A percentile compares a stretch with the other conserved stretches of the same genome.
Conservation (phyloP, 225 moss, liverwort and hornwort species). For the Pleurozium schreberi region DNA sequence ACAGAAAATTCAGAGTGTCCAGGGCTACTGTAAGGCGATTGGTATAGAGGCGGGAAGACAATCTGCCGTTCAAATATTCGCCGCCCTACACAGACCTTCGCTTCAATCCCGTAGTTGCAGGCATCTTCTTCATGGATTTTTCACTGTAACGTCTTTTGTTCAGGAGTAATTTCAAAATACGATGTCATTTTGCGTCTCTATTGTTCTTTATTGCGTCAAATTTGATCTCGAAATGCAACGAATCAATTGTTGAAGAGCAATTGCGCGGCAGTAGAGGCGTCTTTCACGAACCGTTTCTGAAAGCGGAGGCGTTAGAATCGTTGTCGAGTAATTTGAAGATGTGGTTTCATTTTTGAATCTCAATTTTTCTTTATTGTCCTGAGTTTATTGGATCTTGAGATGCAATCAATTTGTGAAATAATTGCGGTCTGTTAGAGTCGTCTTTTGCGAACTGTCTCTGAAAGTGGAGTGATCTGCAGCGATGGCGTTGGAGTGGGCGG, state of each 20-base stretch:
- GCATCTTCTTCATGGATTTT: not conserved
- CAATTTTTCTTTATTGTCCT: not conserved
- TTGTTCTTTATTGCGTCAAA: not conserved
- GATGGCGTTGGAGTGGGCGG: conserved; percentile 37
- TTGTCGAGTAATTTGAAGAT: not conserved
- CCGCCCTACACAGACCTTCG: not conserved
- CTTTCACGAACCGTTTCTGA: not conserved
- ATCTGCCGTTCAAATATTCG: not conserved
- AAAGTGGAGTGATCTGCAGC: not conserved
- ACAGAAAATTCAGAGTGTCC: not conserved
- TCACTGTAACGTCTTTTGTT: not conserved
- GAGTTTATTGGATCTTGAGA: not conserved
- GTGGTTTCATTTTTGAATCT: not conserved
- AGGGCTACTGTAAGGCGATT: not conserved
- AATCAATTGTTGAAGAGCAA: not conserved
- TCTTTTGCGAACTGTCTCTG: not conserved
- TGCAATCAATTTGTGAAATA: not conserved
- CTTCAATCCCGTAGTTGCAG: not conserved
- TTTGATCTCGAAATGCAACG: not conserved
- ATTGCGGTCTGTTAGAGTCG: not conserved
- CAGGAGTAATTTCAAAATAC: not conserved
- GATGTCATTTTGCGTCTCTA: not conserved
- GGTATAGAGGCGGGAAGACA: not conserved
- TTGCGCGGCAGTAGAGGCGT: not conserved
- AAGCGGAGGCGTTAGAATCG: not conserved